Percentiles rank a stretch among this genome's conserved stretches.
phyloP scores from a whole-genome alignment of 305 asterid species.

The Fraxinus floribunda region DNA sequence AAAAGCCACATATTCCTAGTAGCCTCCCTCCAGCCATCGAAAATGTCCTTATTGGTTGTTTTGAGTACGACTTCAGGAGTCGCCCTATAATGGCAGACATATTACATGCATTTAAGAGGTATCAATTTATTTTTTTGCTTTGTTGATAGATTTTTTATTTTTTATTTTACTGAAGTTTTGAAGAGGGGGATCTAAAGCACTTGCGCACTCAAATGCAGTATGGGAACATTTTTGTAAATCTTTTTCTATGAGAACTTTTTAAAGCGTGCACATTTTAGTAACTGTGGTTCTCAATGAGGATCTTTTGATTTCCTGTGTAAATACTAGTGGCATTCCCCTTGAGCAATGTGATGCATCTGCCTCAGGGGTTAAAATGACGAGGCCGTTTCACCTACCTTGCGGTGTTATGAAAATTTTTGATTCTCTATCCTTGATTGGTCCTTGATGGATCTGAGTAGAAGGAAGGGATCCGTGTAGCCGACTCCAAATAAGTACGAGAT shows the following conservation, averaged over 20 bases:
- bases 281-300: not conserved
- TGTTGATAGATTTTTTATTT: not conserved
- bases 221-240: not conserved
- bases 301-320: not conserved
- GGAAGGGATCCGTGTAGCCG: not conserved
- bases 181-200: not conserved
- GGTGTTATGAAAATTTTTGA: not conserved
- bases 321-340: not conserved
- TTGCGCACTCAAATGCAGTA: not conserved
- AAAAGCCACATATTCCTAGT: conserved; percentile 67
- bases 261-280: not conserved
- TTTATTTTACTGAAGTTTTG: not conserved
- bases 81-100: conserved; percentile 88
- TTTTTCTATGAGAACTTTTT: not conserved
- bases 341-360: not conserved
- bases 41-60: conserved; percentile 75
- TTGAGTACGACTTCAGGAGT: conserved; percentile 80
- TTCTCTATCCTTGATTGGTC: not conserved
- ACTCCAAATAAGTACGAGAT: not conserved
- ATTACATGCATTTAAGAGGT: conserved; percentile 79
- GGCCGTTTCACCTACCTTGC: not conserved
- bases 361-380: not conserved
- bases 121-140: conserved; percentile 10
- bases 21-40: conserved; percentile 91
- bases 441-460: not conserved